phyloP scores from a whole-genome alignment of 23 red algal genomes.

The Gracilaria gracilis region DNA sequence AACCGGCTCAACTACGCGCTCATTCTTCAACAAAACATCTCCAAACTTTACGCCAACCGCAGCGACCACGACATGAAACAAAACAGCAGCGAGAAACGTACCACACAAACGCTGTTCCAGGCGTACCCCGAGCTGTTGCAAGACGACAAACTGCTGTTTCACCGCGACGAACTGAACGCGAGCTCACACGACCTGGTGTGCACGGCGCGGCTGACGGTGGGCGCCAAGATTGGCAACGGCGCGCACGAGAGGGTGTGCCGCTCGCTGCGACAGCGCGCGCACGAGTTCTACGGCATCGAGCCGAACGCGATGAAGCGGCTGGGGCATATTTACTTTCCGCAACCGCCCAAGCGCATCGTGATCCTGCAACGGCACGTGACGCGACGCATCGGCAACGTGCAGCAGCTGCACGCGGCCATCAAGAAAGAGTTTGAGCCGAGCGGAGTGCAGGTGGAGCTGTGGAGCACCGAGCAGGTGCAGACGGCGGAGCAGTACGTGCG shows the following conservation, averaged over 20 bases:
- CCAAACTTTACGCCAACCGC: slow-evolving; percentile 39
- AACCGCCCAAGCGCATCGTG: slow-evolving; percentile 50
- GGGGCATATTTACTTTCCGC: slow-evolving; percentile 22
- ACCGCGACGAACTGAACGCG: slow-evolving; percentile 10
- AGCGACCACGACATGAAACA: not conserved
- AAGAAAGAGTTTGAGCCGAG: not conserved
- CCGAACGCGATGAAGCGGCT: slow-evolving; percentile 27
- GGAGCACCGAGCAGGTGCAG: slow-evolving; percentile 29
- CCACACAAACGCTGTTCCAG: slow-evolving; percentile 25
- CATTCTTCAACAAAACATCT: slow-evolving; percentile 32
- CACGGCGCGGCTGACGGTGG: slow-evolving; percentile 48
- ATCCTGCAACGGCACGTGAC: slow-evolving; percentile 55
- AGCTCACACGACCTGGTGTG: slow-evolving; percentile 35
- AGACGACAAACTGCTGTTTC: slow-evolving; percentile 37
- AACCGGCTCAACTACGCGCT: slow-evolving; percentile 52
- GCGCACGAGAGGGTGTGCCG: slow-evolving; percentile 65
- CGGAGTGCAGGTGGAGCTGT: slow-evolving; percentile 38
- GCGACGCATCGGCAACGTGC: slow-evolving; percentile 24
- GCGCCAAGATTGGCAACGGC: slow-evolving; percentile 51
- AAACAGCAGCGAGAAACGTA: not conserved
- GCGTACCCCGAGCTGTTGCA: slow-evolving; percentile 35
- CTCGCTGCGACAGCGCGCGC: slow-evolving; percentile 27
- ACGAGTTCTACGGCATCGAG: slow-evolving; percentile 46
- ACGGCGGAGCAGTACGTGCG: slow-evolving; percentile 64
- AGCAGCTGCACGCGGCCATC: slow-evolving; percentile 12